Conservation (phyloP, 1,139 yeast genomes). For the Ogataea hybrid region DNA sequence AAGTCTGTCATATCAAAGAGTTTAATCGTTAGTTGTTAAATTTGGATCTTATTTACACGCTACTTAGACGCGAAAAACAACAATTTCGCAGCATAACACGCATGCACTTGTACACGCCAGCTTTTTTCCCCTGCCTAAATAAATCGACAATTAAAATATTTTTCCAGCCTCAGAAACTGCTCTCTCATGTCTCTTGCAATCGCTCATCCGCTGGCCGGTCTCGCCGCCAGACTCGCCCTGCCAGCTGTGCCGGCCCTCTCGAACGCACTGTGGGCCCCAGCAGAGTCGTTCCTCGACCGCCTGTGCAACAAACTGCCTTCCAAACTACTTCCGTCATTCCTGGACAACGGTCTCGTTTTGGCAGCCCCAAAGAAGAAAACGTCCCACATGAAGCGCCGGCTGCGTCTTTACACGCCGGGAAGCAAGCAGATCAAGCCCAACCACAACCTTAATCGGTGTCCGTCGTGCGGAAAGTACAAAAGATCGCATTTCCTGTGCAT, state of each 20-base stretch:
- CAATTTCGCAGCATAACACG: neutral
- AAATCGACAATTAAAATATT: neutral
- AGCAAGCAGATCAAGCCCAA: conserved; percentile 75
- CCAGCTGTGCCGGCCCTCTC: neutral
- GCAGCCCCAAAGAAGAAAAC: conserved; percentile 96
- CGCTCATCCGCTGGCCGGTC: neutral
- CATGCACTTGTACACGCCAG: conserved; percentile 2
- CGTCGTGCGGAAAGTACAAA: too few species aligned
- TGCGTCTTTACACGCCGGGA: conserved; percentile 78
- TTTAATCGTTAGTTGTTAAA: too few species aligned
- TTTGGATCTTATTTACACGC: too few species aligned
- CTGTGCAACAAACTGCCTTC: conserved; percentile 3
- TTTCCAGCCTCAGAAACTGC: neutral
- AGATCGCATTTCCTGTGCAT: too few species aligned
- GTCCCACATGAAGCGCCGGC: conserved; percentile 83
- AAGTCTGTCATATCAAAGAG: too few species aligned
- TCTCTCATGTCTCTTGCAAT: conserved; percentile 5
- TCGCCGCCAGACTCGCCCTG: neutral
- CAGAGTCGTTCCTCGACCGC: conserved; percentile 5
- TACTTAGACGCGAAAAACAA: conserved; percentile 9
- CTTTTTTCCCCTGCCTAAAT: neutral
- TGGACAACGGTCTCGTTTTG: conserved; percentile 62
- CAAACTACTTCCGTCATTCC: conserved; percentile 18
- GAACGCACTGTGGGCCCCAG: conserved; percentile 1
- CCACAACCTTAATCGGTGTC: conserved; percentile 81